Evolutionary conservation across 2,329 filamentous ascomycete species (phyloP), one percentile per base, ranked within the genome.

Genomic region (Dothidotthia symphoricarpi): DNA sequence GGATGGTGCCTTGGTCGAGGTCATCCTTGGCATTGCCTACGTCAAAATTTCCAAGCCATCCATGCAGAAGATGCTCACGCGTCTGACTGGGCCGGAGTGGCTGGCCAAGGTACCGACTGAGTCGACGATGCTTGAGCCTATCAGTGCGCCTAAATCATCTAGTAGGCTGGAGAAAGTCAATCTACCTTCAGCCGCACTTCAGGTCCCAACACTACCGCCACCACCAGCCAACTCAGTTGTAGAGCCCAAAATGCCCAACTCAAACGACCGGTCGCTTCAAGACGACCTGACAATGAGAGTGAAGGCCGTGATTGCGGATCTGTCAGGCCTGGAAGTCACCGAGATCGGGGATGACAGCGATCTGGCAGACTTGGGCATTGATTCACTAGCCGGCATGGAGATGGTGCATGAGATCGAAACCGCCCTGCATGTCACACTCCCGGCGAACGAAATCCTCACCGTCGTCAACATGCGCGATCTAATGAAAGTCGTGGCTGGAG

Each of bases 371-470:
- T 39, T 70, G 9, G 68, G 68, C 2, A 53, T 70, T 10, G 67
- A 69, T 36, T 70, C 68, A 6, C 47, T 69, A 8, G 55, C 68
- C 48, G 57, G 45, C 2, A 66, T 57, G 16, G 67, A 69, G 36
- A 41, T 70, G 14, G 38, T 53, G 5, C 40, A 42, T 11, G 65
- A 68, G 12, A 55, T 69, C 13, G 38, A 47, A 25, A 28, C 6
- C 11, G 24, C 24, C 3, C 52, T 55, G 28, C 34, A 44, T 8
- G 44, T 34, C 27, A 34, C 41, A 3, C 16, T 49, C 14, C 19
- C 41, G 3, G 25, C 41, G 13, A 22, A 32, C 9, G 36, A 51
- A 25, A 38, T 39, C 10, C 9, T 6, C 15, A 16, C 36, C 12
- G 32, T 42, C 11, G 43, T 42, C 3, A 36, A 35, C 19, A 36